These are phyloP conservation scores for Linnemannia hyalina DNA, from an alignment of 192 early-diverging fungal species.

Conservation along the genomic window DNA sequence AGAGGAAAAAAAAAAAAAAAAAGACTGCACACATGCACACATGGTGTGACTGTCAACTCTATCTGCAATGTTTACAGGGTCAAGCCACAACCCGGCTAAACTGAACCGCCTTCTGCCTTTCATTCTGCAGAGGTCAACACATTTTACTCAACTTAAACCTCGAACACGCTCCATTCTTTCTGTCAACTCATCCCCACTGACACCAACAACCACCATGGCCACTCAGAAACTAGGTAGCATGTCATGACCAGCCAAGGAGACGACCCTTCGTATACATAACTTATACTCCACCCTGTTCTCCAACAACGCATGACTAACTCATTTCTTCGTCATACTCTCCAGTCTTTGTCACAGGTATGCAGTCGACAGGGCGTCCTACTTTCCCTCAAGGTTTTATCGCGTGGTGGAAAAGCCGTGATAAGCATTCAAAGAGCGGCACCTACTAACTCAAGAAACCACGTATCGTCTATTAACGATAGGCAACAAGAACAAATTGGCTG, in stretches of 20 bases:
- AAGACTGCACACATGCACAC: not conserved
- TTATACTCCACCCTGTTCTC: not conserved
- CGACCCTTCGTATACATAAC: no score
- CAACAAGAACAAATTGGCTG: slow-evolving; percentile 95
- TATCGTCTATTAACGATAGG: slow-evolving; percentile 68
- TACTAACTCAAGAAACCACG: no score
- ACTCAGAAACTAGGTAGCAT: slow-evolving; percentile 5
- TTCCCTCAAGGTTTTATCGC: not conserved
- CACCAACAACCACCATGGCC: not conserved
- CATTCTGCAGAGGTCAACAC: not conserved
- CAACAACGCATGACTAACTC: not conserved
- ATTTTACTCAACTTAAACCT: not conserved
- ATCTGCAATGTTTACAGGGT: not conserved
- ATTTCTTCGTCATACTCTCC: not conserved
- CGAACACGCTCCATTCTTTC: not conserved
- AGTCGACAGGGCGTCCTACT: not conserved
- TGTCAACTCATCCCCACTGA: not conserved
- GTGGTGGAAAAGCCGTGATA: not conserved
- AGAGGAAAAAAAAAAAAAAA: slow-evolving; percentile 1
- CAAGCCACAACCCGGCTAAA: slow-evolving; percentile 3
- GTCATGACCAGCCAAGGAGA: no score
- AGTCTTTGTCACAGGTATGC: slow-evolving; percentile 35
- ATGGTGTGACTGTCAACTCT: not conserved
- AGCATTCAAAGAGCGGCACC: not conserved
- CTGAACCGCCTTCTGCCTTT: not conserved